These are phyloP conservation scores for Suhomyces vadensis DNA, from an alignment of 805 yeast genomes.

Conservation along the genomic window DNA sequence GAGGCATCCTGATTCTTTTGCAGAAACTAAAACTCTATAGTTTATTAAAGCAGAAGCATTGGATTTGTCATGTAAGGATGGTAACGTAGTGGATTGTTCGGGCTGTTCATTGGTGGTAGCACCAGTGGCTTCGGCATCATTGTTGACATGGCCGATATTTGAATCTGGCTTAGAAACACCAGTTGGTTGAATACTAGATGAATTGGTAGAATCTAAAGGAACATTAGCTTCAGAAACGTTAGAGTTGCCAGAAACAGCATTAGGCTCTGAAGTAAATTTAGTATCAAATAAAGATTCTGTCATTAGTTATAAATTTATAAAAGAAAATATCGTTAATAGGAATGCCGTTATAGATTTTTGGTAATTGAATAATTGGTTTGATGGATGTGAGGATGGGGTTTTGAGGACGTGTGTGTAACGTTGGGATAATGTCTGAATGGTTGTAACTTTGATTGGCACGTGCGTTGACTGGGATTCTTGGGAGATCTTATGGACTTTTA, in stretches of 20 bases:
- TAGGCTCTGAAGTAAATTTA: conserved; percentile 24
- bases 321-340: background rate
- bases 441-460: background rate
- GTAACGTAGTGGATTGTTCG: conserved; percentile 23
- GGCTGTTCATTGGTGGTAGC: background rate
- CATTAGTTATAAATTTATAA: conserved; percentile 15
- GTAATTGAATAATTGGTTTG: background rate
- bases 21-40: conserved; percentile 65
- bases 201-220: background rate
- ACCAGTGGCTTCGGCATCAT: background rate
- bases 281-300: conserved; percentile 39
- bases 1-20: conserved; percentile 87
- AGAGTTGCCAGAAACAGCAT: background rate
- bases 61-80: conserved; percentile 27
- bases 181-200: background rate
- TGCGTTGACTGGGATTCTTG: background rate
- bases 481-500: background rate
- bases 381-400: background rate
- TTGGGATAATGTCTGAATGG: background rate
- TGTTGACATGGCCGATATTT: background rate
- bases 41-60: conserved; percentile 36
- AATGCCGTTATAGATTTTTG: background rate
- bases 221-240: background rate
- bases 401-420: conserved; percentile 1
- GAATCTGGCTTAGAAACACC: background rate